Conservation (phyloP, 495 filamentous ascomycete species). For the Glarea lozoyensis region DNA sequence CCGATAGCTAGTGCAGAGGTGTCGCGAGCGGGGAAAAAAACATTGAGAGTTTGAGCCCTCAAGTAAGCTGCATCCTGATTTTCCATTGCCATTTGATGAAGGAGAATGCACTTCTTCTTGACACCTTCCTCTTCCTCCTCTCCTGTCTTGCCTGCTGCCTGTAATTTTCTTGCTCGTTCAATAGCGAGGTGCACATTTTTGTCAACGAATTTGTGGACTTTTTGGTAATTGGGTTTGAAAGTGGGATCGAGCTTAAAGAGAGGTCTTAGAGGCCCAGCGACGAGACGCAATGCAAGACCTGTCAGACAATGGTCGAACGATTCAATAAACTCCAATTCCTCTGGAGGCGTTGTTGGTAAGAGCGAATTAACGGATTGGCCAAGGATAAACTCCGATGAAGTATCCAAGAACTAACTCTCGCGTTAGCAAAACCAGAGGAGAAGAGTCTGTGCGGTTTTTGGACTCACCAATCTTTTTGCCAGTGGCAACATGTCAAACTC, state of each 20-base stretch:
- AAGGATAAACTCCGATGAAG: constrained; percentile 62
- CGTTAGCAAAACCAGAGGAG: background rate
- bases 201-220: background rate
- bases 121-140: background rate
- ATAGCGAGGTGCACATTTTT: background rate
- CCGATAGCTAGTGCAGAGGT: background rate
- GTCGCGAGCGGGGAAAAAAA: background rate
- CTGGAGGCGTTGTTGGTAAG: background rate
- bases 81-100: background rate
- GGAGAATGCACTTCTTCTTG: background rate
- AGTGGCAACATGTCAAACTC: background rate
- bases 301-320: background rate
- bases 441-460: background rate
- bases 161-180: too few relatives aligned
- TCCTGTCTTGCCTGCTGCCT: too few relatives aligned
- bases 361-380: constrained; percentile 34
- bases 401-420: constrained; percentile 35
- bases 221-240: background rate
- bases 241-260: background rate
- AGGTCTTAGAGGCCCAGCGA: background rate
- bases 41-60: background rate
- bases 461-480: background rate
- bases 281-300: background rate
- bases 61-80: background rate
- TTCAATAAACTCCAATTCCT: background rate